phyloP scores from a whole-genome alignment of 2,329 filamentous ascomycete genomes.

The Rhexocercosporidium sp. region DNA sequence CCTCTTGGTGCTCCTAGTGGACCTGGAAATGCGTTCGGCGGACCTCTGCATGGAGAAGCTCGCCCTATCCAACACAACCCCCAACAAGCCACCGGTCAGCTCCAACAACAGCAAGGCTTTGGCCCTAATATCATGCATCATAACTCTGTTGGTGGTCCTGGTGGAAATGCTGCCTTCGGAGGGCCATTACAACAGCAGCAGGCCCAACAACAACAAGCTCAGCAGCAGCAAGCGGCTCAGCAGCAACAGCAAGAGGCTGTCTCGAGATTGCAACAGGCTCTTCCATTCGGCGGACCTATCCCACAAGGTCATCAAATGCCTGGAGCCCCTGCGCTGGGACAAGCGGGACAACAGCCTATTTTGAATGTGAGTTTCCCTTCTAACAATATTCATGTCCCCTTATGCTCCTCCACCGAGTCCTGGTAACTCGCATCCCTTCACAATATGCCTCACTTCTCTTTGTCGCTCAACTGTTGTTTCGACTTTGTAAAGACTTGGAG shows the following conservation, averaged over 20 bases:
- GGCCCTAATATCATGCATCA: conserved; percentile 51
- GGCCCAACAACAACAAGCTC: conserved; percentile 30
- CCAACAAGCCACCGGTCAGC: conserved; percentile 47
- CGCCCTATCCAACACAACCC: conserved; percentile 59
- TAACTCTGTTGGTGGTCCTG: conserved; percentile 60
- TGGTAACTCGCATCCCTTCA: neutral
- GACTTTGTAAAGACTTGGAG: neutral
- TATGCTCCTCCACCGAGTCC: neutral
- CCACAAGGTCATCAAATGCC: conserved; percentile 41
- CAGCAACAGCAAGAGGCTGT: conserved; percentile 51
- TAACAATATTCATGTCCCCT: conserved; percentile 1
- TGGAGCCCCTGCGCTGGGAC: conserved; percentile 61
- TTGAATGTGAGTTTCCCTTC: conserved; percentile 62
- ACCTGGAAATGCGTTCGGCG: conserved; percentile 54
- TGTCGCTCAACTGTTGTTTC: neutral
- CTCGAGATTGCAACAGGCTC: conserved; percentile 63
- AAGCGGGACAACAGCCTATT: conserved; percentile 80
- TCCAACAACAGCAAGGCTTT: conserved; percentile 63
- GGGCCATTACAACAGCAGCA: conserved; percentile 55
- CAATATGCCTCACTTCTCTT: neutral
- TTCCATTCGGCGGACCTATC: conserved; percentile 57
- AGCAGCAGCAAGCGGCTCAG: conserved; percentile 40
- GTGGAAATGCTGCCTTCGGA: conserved; percentile 69
- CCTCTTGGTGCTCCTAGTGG: conserved; percentile 46
- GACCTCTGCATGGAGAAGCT: conserved; percentile 58